These are phyloP conservation scores for Setaria viridis DNA, from an alignment of 202 grass and related monocot genomes.

Conservation along the genomic window DNA sequence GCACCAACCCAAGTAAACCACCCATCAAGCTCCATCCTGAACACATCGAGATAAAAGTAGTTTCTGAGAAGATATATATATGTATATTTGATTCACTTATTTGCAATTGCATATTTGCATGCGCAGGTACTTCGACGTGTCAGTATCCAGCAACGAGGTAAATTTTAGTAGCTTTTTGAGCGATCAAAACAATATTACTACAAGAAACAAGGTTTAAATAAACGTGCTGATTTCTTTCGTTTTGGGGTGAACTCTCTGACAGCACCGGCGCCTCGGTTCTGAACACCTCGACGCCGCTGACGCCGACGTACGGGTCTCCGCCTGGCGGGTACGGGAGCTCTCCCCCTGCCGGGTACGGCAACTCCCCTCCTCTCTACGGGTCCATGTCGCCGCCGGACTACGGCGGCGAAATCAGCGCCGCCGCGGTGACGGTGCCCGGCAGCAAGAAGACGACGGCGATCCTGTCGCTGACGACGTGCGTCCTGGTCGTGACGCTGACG, in stretches of 20 bases:
- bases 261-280: slow-evolving; percentile 54
- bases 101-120: no score
- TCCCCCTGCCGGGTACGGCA: slow-evolving; percentile 37
- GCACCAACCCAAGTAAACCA: slow-evolving; percentile 73
- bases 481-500: slow-evolving; percentile 11
- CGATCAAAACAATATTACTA: neutral
- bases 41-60: neutral
- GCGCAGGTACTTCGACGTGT: slow-evolving; percentile 44
- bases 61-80: neutral
- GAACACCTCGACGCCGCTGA: slow-evolving; percentile 57
- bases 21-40: neutral
- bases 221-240: neutral
- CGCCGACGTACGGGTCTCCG: slow-evolving; percentile 20
- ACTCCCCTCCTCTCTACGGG: slow-evolving; percentile 52
- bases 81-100: neutral
- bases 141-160: slow-evolving; percentile 52
- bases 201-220: neutral
- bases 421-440: neutral
- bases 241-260: neutral
- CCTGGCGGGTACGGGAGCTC: slow-evolving; percentile 37
- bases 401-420: slow-evolving; percentile 46
- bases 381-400: slow-evolving; percentile 55
- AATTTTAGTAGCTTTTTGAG: neutral
- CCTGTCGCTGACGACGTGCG: slow-evolving; percentile 16
- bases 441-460: neutral